These are phyloP conservation scores for Bullera alba DNA, from an alignment of 768 basidiomycete genomes.

Conservation along the genomic window DNA sequence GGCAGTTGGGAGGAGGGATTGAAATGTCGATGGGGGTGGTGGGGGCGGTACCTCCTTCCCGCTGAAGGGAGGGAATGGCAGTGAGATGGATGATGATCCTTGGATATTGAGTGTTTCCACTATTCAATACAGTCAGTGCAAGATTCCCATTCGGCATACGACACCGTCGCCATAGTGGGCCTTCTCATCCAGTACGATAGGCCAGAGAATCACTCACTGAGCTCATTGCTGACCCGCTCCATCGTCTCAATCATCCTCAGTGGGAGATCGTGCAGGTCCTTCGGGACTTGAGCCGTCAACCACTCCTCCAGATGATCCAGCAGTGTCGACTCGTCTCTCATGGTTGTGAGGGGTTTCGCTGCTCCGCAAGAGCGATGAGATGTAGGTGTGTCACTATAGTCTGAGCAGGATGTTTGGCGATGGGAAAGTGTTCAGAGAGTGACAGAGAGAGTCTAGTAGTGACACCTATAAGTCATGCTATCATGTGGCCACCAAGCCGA, in stretches of 20 bases:
- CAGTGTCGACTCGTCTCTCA: conserved; percentile 29
- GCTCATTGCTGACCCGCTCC: conserved; percentile 38
- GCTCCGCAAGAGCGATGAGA: too few relatives aligned
- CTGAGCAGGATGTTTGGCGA: too few relatives aligned
- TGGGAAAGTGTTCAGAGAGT: too few relatives aligned
- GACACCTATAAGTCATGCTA: too few relatives aligned
- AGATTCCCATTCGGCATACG: neutral
- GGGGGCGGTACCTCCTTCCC: conserved; percentile 29
- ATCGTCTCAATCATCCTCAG: conserved; percentile 36
- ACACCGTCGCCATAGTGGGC: neutral
- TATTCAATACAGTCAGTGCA: conserved; percentile 2
- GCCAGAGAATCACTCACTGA: conserved; percentile 26
- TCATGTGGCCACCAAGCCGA: too few relatives aligned
- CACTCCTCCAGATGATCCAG: conserved; percentile 40
- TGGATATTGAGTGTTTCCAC: conserved; percentile 43
- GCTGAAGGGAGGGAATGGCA: conserved; percentile 40
- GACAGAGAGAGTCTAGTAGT: too few relatives aligned
- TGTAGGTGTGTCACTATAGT: too few relatives aligned
- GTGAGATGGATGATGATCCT: conserved; percentile 36
- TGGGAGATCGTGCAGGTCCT: conserved; percentile 41
- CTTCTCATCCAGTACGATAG: neutral
- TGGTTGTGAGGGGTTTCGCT: too few relatives aligned
- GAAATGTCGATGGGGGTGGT: conserved; percentile 33
- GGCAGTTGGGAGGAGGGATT: conserved; percentile 1
- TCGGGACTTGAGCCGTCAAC: conserved; percentile 37